Conservation (phyloP, 73 alveolate species). For the Tetrahymena thermophila region DNA sequence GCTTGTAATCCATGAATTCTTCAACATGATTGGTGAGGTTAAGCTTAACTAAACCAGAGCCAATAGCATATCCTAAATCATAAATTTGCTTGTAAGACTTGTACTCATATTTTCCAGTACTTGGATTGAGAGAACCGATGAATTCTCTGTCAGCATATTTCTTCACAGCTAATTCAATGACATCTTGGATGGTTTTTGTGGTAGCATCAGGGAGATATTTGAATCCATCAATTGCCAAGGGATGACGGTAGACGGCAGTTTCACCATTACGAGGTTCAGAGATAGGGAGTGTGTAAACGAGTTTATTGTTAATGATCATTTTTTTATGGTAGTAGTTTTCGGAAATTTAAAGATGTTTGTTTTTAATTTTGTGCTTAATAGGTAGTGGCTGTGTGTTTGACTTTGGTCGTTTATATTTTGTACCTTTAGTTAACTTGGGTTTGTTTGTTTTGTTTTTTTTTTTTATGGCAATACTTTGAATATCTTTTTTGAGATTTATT, state of each 20-base stretch:
- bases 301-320: background rate
- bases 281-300: background rate
- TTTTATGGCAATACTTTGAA: background rate
- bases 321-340: background rate
- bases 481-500: background rate
- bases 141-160: background rate
- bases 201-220: background rate
- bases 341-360: background rate
- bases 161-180: background rate
- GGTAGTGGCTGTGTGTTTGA: background rate
- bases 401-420: background rate
- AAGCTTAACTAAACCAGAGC: background rate
- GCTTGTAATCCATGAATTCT: constrained; percentile 22
- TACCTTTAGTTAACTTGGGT: background rate
- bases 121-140: background rate
- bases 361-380: background rate
- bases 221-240: background rate
- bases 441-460: background rate
- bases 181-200: background rate
- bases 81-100: background rate
- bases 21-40: constrained; percentile 2
- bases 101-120: background rate
- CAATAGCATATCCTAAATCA: background rate
- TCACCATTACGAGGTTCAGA: background rate
- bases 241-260: background rate